Evolutionary conservation across 305 asterid genomes (phyloP), one percentile per base, ranked within the genome.

Genomic region (Solanum chacoense): DNA sequence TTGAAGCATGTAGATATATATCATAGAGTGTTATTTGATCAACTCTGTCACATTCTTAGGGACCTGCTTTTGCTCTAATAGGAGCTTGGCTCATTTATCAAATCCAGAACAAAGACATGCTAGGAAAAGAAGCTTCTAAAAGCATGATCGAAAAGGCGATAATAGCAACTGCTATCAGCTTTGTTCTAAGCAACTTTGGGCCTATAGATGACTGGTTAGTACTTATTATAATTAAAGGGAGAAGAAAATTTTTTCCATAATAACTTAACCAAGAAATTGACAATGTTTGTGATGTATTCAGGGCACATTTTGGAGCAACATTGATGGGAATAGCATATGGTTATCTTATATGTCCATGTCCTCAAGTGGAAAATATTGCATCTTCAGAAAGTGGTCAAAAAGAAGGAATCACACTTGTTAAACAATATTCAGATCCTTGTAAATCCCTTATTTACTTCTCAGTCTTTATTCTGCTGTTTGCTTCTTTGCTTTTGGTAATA

Each of bases 1-100:
- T 42, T 16, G 37, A 40, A 42, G 16, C 85, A 81, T 81, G 71
- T 81, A 16, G 11, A 38, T 38, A 38, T 11, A 37, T 37, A 38
- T 38, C 37, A 55, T 55, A 55, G 67, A 7, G 67, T 5, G 63
- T 18, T 18, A 72, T 72, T 72, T 72, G 37, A 72, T 36, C 78
- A 14, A 71, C 9, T 71, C 35, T 72, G 77, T 71, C 77, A 7
- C 77, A 28, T 72, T 72, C 22, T 28, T 91, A 95, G 98, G 98
- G 95, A 79, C 98, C 98, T 2, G 93, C 89, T 34, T 96, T 96
- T 92, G 98, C 98, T 83, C 37, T 96, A 74, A 93, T 95, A 31
- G 98, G 98, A 65, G 98, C 98, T 72, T 96, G 96, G 98, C 94
- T 96, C 50, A 90, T 93, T 63, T 93, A 93, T 91, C 96, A 94